A percentile compares a stretch with the other conserved stretches of the same genome.
phyloP scores from a whole-genome alignment of 1,284 basidiomycete genomes.

The Rhizopogon parksii region DNA sequence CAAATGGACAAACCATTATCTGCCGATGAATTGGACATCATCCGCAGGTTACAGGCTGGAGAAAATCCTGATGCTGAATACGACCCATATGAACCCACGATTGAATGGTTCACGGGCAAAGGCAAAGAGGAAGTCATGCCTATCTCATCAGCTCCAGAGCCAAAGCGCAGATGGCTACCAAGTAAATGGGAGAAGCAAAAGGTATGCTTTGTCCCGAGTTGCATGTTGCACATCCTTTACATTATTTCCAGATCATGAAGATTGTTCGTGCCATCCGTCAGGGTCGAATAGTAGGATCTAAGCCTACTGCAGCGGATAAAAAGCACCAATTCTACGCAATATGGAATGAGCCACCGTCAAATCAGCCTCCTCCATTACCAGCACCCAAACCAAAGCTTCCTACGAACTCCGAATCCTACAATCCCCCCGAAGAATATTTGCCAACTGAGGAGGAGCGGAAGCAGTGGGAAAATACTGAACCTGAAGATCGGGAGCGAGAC shows the following conservation, averaged over 20 bases:
- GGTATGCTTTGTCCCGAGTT: slow-evolving; percentile 37
- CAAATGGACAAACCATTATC: slow-evolving; percentile 86
- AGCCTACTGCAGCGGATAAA: slow-evolving; percentile 66
- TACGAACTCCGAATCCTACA: slow-evolving; percentile 93
- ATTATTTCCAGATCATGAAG: slow-evolving; percentile 81
- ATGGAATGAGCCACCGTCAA: slow-evolving; percentile 74
- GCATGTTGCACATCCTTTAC: slow-evolving; percentile 4
- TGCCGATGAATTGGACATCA: slow-evolving; percentile 92
- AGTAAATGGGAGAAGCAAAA: slow-evolving; percentile 99
- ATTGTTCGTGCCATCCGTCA: slow-evolving; percentile 97
- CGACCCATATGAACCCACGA: slow-evolving; percentile 88
- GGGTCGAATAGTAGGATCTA: slow-evolving; percentile 88
- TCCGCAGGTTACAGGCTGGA: slow-evolving; percentile 80
- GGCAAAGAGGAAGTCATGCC: slow-evolving; percentile 94
- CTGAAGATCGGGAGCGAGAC: slow-evolving; percentile 87
- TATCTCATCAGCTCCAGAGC: slow-evolving; percentile 85
- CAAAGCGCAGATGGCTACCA: slow-evolving; percentile 94
- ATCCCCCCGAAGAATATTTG: slow-evolving; percentile 96
- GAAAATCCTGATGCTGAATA: slow-evolving; percentile 91
- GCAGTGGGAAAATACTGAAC: slow-evolving; percentile 81
- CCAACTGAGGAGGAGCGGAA: slow-evolving; percentile 82
- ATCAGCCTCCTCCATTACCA: slow-evolving; percentile 75
- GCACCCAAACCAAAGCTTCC: slow-evolving; percentile 91
- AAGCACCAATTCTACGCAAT: slow-evolving; percentile 83
- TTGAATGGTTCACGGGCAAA: slow-evolving; percentile 97